phyloP scores from a whole-genome alignment of 2,329 filamentous ascomycete genomes.

The Verticillium dahliae region DNA sequence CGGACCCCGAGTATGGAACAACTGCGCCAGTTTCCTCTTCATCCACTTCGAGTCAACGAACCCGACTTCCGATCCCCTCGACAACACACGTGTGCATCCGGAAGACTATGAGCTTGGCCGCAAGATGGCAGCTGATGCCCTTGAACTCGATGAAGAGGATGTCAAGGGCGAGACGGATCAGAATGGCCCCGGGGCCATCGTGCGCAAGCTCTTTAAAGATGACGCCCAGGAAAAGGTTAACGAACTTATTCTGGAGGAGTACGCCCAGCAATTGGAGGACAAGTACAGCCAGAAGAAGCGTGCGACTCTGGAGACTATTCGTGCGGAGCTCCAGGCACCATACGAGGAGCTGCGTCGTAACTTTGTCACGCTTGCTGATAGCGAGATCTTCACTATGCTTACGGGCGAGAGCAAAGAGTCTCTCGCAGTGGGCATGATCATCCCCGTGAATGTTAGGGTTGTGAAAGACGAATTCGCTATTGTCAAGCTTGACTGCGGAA shows the following conservation, averaged over 20 bases:
- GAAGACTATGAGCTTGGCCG: constrained; percentile 97
- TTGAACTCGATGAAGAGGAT: constrained; percentile 96
- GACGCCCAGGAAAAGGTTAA: constrained; percentile 93
- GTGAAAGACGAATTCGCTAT: constrained; percentile 92
- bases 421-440: constrained; percentile 82
- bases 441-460: constrained; percentile 80
- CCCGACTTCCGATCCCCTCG: constrained; percentile 79
- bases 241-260: constrained; percentile 92
- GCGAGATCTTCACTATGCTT: constrained; percentile 92
- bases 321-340: constrained; percentile 83
- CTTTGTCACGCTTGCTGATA: constrained; percentile 62
- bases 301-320: constrained; percentile 91
- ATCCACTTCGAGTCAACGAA: constrained; percentile 83
- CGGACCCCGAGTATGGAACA: constrained; percentile 87
- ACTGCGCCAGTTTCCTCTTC: constrained; percentile 91
- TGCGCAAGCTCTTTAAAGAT: constrained; percentile 90
- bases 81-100: constrained; percentile 94
- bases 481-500: constrained; percentile 86
- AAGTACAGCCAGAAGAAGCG: constrained; percentile 94
- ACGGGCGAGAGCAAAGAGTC: constrained; percentile 87
- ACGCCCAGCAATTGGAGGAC: constrained; percentile 87
- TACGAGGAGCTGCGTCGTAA: constrained; percentile 89
- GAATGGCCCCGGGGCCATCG: constrained; percentile 81
- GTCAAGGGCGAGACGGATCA: constrained; percentile 92
- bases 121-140: constrained; percentile 96